phyloP scores from a whole-genome alignment of 805 yeast species.

The Saccharomycopsis oosterbeekiorum region DNA sequence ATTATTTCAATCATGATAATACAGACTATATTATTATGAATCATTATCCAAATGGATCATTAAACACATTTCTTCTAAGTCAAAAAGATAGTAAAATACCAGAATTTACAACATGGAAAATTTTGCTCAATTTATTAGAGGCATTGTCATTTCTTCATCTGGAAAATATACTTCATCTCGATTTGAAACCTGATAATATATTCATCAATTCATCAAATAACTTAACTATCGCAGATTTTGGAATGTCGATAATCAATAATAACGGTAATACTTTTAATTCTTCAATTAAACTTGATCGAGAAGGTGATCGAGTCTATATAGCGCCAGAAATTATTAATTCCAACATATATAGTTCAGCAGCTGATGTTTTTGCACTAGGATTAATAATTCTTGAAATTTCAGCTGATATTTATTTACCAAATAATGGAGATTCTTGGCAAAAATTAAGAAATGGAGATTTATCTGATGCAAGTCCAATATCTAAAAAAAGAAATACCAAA shows the following conservation, averaged over 20 bases:
- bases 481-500: constrained; percentile 22
- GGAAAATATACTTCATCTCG: constrained; percentile 69
- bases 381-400: constrained; percentile 91
- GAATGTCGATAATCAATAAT: constrained; percentile 60
- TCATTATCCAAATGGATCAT: constrained; percentile 87
- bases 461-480: constrained; percentile 84
- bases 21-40: constrained; percentile 88
- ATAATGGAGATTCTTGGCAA: constrained; percentile 95
- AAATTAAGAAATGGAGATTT: constrained; percentile 90
- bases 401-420: constrained; percentile 89
- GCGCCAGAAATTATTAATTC: constrained; percentile 90
- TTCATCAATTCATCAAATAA: constrained; percentile 92
- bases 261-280: not conserved
- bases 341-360: constrained; percentile 79
- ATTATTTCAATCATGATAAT: constrained; percentile 75
- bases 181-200: constrained; percentile 90
- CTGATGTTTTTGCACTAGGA: constrained; percentile 93
- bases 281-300: constrained; percentile 46
- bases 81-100: constrained; percentile 72
- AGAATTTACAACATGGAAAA: constrained; percentile 98
- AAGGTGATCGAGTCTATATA: constrained; percentile 95
- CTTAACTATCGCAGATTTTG: constrained; percentile 93
- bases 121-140: constrained; percentile 67
- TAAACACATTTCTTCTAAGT: constrained; percentile 70
- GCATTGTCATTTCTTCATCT: constrained; percentile 78